A percentile compares a stretch with the other conserved stretches of the same genome.
Conservation (phyloP, 495 filamentous ascomycete genomes). For the Aspergillus affinis region DNA sequence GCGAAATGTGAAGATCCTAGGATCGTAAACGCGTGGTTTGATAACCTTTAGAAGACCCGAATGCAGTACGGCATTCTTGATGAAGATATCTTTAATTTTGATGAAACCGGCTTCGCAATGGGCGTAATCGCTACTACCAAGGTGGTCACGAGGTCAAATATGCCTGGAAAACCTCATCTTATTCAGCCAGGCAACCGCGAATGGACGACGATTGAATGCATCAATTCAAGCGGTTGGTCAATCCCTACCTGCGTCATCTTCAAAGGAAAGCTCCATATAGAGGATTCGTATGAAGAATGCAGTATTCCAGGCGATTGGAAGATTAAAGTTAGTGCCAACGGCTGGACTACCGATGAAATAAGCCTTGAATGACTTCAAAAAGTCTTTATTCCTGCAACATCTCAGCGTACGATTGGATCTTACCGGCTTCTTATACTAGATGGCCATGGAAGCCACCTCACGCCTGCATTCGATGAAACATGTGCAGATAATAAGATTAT, state of each 20-base stretch:
- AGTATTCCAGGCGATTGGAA: neutral
- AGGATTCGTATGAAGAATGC: conserved; percentile 1
- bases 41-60: conserved; percentile 29
- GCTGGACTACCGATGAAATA: neutral
- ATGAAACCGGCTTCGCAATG: conserved; percentile 45
- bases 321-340: neutral
- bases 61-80: conserved; percentile 30
- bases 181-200: conserved; percentile 35
- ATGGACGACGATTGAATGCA: conserved; percentile 26
- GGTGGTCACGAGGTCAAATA: conserved; percentile 28
- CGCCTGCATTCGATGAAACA: too few species aligned
- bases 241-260: conserved; percentile 3
- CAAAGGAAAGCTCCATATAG: conserved; percentile 4
- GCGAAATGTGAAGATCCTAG: neutral
- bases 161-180: conserved; percentile 12
- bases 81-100: too few species aligned
- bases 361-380: neutral
- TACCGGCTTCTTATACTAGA: too few species aligned
- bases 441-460: too few species aligned
- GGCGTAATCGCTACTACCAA: conserved; percentile 23
- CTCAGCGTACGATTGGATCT: too few species aligned
- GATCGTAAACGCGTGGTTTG: conserved; percentile 18
- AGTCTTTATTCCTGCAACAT: too few species aligned
- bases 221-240: conserved; percentile 2
- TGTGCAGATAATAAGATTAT: too few species aligned